phyloP scores from a whole-genome alignment of 306 rosid species.

The Casuarina glauca region DNA sequence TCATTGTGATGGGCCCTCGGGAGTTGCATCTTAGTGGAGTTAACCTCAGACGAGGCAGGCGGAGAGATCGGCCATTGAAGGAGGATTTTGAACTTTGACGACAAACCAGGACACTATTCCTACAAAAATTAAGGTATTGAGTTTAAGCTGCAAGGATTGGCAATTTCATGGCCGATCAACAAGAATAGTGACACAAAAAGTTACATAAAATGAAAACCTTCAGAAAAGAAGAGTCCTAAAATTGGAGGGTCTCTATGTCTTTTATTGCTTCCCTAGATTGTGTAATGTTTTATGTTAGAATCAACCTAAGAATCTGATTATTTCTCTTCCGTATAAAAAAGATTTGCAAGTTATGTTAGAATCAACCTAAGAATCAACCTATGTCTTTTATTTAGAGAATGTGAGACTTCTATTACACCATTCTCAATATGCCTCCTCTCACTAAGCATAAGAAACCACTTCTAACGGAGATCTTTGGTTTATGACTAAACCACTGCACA shows the following conservation, averaged over 20 bases:
- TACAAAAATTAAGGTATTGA: constrained; percentile 17
- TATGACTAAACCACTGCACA: too few species aligned
- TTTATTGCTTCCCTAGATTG: neutral
- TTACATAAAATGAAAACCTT: neutral
- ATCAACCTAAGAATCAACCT: too few species aligned
- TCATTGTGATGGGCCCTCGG: constrained; percentile 38
- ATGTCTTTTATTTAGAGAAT: too few species aligned
- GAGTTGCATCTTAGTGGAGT: constrained; percentile 28
- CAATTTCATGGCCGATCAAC: neutral
- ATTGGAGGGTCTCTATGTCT: neutral
- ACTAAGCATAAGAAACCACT: too few species aligned
- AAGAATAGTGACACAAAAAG: neutral
- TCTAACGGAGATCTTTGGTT: too few species aligned
- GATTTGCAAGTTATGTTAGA: too few species aligned
- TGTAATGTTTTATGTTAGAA: neutral
- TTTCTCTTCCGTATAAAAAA: too few species aligned
- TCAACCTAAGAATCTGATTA: too few species aligned
- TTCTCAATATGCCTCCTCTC: too few species aligned
- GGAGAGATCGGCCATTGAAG: constrained; percentile 64
- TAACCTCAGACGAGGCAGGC: constrained; percentile 36
- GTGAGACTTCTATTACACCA: too few species aligned
- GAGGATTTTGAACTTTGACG: constrained; percentile 54
- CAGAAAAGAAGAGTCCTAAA: neutral
- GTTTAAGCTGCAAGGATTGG: constrained; percentile 9
- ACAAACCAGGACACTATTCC: constrained; percentile 45